Evolutionary conservation across 2,329 filamentous ascomycete species (phyloP).

Genomic region (Paracoccidioides lutzii): DNA sequence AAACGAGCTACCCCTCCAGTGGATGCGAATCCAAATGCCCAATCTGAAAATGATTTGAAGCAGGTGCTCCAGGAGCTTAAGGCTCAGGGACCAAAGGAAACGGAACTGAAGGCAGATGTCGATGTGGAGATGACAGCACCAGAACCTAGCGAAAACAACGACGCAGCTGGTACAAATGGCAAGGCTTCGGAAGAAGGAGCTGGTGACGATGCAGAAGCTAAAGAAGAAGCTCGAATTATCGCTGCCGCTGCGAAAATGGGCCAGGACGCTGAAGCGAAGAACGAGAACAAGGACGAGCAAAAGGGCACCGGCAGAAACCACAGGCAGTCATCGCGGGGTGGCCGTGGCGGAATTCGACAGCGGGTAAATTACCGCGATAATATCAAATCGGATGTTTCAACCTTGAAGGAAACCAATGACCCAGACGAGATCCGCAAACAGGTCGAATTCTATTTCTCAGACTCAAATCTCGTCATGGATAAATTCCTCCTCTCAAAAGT

Average conservation of each 20-base stretch:
- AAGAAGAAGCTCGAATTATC: conserved; percentile 18
- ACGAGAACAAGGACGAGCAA: conserved; percentile 9
- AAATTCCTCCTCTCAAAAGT: conserved; percentile 72
- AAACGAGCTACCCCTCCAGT: conserved; percentile 17
- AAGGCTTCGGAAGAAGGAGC: conserved; percentile 21
- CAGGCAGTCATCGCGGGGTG: conserved; percentile 17
- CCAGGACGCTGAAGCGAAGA: conserved; percentile 10
- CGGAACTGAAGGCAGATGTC: neutral
- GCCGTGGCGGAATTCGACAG: conserved; percentile 17
- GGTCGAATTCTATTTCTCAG: conserved; percentile 93
- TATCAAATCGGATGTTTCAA: conserved; percentile 57
- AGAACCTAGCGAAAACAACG: conserved; percentile 16
- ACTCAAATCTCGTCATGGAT: conserved; percentile 79
- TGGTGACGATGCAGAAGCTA: conserved; percentile 27
- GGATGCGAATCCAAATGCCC: conserved; percentile 23
- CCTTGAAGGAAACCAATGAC: conserved; percentile 59
- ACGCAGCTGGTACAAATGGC: conserved; percentile 24
- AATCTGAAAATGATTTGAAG: conserved; percentile 35
- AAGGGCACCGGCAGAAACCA: conserved; percentile 17
- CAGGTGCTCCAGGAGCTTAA: conserved; percentile 35
- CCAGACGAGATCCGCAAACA: conserved; percentile 71
- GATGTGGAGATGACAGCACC: neutral
- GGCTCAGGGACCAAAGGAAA: conserved; percentile 17
- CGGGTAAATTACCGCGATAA: conserved; percentile 37
- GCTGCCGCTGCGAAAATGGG: conserved; percentile 11